Evolutionary conservation across 768 basidiomycete species (phyloP).

Genomic region (Goffeauzyma gilvescens): DNA sequence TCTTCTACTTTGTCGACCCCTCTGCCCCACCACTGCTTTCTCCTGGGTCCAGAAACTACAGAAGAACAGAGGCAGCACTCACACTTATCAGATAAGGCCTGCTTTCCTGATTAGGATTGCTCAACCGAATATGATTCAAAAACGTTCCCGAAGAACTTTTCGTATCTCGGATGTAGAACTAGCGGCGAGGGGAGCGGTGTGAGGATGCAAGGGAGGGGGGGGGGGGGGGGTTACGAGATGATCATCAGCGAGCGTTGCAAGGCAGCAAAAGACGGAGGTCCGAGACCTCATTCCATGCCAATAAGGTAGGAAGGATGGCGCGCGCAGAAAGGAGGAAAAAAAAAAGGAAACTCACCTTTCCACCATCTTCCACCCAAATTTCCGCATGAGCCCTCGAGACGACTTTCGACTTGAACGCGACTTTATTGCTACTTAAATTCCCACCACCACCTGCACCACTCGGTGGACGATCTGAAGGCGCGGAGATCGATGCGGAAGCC

Average conservation of each 20-base stretch:
- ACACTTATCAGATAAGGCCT: slow-evolving; percentile 51
- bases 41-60: neutral
- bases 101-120: slow-evolving; percentile 62
- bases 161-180: slow-evolving; percentile 78
- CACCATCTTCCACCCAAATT: slow-evolving; percentile 50
- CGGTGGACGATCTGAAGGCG: slow-evolving; percentile 1
- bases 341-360: slow-evolving; percentile 27
- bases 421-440: slow-evolving; percentile 47
- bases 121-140: slow-evolving; percentile 80
- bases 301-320: neutral
- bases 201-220: too few relatives aligned
- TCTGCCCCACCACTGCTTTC: too few relatives aligned
- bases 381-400: slow-evolving; percentile 87
- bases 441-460: slow-evolving; percentile 30
- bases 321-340: neutral
- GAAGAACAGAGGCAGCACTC: neutral
- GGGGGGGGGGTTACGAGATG: too few relatives aligned
- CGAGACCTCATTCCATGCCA: too few relatives aligned
- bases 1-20: too few relatives aligned
- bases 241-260: neutral
- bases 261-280: neutral
- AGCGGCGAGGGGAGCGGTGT: too few relatives aligned
- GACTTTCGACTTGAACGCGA: slow-evolving; percentile 89
- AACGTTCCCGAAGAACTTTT: slow-evolving; percentile 83
- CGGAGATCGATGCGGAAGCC: too few relatives aligned